phyloP scores from a whole-genome alignment of 306 rosid species.

The Abrus pulchellus region DNA sequence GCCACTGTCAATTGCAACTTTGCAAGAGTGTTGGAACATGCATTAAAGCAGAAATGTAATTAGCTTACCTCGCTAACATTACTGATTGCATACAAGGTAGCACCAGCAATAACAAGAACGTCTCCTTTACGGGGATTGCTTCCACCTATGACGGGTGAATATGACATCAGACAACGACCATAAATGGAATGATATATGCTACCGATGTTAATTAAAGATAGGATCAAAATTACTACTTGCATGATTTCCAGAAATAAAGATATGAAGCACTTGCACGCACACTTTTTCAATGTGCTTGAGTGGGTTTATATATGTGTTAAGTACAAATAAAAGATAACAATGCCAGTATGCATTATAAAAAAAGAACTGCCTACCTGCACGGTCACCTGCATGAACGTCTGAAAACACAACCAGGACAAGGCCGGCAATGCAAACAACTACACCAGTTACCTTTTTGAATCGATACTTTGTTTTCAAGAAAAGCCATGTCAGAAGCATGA shows the following conservation, averaged over 20 bases:
- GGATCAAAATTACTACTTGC: slow-evolving; percentile 25
- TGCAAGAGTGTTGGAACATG: background rate
- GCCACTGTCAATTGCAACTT: slow-evolving; percentile 11
- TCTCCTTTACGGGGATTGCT: slow-evolving; percentile 81
- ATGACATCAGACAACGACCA: slow-evolving; percentile 47
- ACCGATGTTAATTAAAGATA: slow-evolving; percentile 8
- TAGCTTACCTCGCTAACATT: slow-evolving; percentile 84
- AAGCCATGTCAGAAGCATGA: slow-evolving; percentile 94
- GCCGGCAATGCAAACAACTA: slow-evolving; percentile 83
- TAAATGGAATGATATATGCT: slow-evolving; percentile 21
- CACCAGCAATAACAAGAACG: slow-evolving; percentile 76
- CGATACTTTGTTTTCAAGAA: slow-evolving; percentile 95
- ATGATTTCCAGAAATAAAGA: slow-evolving; percentile 28
- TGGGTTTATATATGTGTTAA: background rate
- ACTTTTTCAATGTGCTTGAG: background rate
- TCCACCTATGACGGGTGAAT: slow-evolving; percentile 70
- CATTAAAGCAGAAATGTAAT: background rate
- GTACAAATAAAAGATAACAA: slow-evolving; percentile 16
- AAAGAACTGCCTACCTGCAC: slow-evolving; percentile 66
- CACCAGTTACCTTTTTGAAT: slow-evolving; percentile 77
- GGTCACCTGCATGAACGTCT: slow-evolving; percentile 89
- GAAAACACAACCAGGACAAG: slow-evolving; percentile 89
- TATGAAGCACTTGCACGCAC: background rate
- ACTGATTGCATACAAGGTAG: slow-evolving; percentile 86
- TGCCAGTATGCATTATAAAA: slow-evolving; percentile 4